Base-by-base conservation (phyloP, 192 early-diverging fungal species). In the Backusella parvicylindrica region DNA sequence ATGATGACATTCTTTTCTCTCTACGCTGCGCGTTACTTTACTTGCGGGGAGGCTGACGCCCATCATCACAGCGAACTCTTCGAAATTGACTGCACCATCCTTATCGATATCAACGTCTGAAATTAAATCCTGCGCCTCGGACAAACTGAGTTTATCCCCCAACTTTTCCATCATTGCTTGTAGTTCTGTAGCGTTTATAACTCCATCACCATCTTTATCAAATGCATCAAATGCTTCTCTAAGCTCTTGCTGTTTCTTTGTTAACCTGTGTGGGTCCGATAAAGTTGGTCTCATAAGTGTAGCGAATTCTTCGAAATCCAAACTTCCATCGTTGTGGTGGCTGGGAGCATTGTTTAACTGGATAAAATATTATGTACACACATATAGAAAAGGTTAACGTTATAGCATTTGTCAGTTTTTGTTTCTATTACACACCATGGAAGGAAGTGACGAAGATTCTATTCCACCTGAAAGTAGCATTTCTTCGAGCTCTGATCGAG, bases 341-440 rank as follows among this genome's bases (percentile, higher is more conserved):
- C 53, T 60, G 11, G 21, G 53, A 28, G 53, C 23, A 28, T 26
- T 28, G 12, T 60, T 60, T 60, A 60, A 28, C 53, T 60, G 53
- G 49, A 50, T 50, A 50, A 50, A 50, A 50, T n/a, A 23, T 21
- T 28, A 60, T 12, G 23, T 60, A n/a, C 8, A 36, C 31, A 43
- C 11, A 40, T 11, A 38, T 32, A 73, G 35, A 73, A 56, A 30
- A 41, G 13, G 33, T 33, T 60, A 30, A 64, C 16, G 16, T 18
- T 21, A 36, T 56, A 21, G 63, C 12, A 31, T 64, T 66, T 66
- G 13, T 68, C 28, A 23, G 15, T 81, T 56, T 91, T 90, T 11
- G 89, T 89, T 75, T 91, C 87, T 47, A 83, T 85, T 90, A 88
- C 91, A 76, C 89, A 85, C 31, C 91, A 75, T 76, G 88, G 89